phyloP scores from a whole-genome alignment of 192 early-diverging fungal genomes.

The Entomortierella chlamydospora region DNA sequence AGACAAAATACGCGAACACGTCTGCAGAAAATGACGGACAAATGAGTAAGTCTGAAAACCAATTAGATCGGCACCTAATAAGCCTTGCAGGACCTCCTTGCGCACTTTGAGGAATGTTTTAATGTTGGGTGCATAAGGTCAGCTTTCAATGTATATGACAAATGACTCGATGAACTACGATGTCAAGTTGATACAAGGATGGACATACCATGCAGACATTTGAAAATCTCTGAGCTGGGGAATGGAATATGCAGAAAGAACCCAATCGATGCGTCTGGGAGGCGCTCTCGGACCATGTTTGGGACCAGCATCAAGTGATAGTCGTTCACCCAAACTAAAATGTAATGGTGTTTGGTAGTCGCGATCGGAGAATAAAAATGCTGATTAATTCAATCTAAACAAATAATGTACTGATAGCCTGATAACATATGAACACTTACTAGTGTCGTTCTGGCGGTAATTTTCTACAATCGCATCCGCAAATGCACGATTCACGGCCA shows the following conservation, averaged over 20 bases:
- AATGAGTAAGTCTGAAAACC: conserved; percentile 97
- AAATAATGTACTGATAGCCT: conserved; percentile 1
- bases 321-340: conserved; percentile 94
- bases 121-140: not conserved
- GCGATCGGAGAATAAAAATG: no score
- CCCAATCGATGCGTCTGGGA: conserved; percentile 91
- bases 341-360: not conserved
- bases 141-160: no score
- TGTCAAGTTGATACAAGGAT: not conserved
- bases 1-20: conserved; percentile 89
- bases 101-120: conserved; percentile 57
- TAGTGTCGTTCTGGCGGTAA: conserved; percentile 88
- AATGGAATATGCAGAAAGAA: conserved; percentile 98
- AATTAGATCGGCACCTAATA: conserved; percentile 89
- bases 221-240: conserved; percentile 94
- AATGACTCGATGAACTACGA: not conserved
- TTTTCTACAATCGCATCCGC: conserved; percentile 82
- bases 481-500: conserved; percentile 87
- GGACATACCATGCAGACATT: conserved; percentile 82
- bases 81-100: conserved; percentile 89
- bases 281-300: conserved; percentile 81
- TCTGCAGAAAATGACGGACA: conserved; percentile 90
- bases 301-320: conserved; percentile 97
- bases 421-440: conserved; percentile 55
- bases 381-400: not conserved